Evolutionary conservation across 148 eudicot species (phyloP).

Genomic region (Drosera capensis): DNA sequence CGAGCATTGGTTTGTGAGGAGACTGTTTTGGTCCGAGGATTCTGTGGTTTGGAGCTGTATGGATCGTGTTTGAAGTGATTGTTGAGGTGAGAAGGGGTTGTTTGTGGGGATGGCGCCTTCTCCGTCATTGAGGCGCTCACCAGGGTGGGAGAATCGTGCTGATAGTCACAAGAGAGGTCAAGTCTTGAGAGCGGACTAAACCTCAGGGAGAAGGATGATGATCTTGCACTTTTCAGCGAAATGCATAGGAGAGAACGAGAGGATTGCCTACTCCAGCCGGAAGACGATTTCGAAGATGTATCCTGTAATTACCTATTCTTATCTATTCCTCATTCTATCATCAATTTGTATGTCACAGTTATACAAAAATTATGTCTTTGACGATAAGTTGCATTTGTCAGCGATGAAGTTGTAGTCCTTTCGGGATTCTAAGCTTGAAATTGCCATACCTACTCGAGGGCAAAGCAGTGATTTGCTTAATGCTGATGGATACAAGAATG

Average conservation of each 20-base stretch:
- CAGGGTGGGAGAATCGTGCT: constrained; percentile 34
- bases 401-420: constrained; percentile 53
- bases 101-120: constrained; percentile 65
- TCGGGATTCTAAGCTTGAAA: constrained; percentile 52
- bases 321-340: background rate
- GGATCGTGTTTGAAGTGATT: constrained; percentile 7
- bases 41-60: constrained; percentile 4
- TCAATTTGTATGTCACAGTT: too few species aligned
- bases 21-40: background rate
- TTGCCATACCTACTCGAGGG: constrained; percentile 57
- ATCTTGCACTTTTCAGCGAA: constrained; percentile 80
- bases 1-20: too few species aligned
- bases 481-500: constrained; percentile 71
- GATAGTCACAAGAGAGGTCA: constrained; percentile 81
- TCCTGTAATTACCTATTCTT: constrained; percentile 35
- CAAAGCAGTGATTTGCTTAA: constrained; percentile 82
- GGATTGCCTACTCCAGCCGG: constrained; percentile 63
- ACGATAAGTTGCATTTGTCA: constrained; percentile 12
- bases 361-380: too few species aligned
- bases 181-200: constrained; percentile 64
- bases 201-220: constrained; percentile 60
- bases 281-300: constrained; percentile 65
- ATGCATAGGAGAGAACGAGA: constrained; percentile 63
- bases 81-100: constrained; percentile 2
- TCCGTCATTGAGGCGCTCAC: constrained; percentile 65